A percentile compares a stretch with the other conserved stretches of the same genome.
Conservation (phyloP, 257 asterid species). For the Plantago ovata region DNA sequence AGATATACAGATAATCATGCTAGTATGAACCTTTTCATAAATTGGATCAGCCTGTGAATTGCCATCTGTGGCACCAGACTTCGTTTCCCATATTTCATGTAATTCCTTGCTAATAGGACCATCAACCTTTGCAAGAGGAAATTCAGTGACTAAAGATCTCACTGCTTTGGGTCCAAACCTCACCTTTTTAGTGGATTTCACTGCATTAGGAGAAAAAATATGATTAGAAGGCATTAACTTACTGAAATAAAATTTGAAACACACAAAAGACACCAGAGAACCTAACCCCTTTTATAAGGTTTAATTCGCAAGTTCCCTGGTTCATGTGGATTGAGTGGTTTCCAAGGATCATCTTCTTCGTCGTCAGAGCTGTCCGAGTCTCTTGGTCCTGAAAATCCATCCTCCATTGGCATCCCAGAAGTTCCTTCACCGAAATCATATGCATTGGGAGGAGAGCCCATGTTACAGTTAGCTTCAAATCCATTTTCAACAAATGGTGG, state of each 20-base stretch:
- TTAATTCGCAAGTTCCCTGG: constrained; percentile 80
- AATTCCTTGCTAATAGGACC: constrained; percentile 65
- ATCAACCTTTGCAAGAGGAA: constrained; percentile 68
- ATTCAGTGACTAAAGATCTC: constrained; percentile 41
- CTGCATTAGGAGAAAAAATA: constrained; percentile 44
- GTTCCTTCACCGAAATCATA: constrained; percentile 35
- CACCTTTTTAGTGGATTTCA: constrained; percentile 41
- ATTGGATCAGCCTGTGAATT: constrained; percentile 41
- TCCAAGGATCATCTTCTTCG: constrained; percentile 74
- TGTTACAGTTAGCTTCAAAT: constrained; percentile 35
- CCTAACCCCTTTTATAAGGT: constrained; percentile 65
- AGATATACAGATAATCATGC: constrained; percentile 18
- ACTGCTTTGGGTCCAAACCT: constrained; percentile 38
- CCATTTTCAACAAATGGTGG: constrained; percentile 38
- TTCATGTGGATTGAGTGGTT: constrained; percentile 90
- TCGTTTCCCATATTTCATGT: constrained; percentile 65
- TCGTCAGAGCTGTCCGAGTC: constrained; percentile 51
- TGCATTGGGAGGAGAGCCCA: constrained; percentile 35
- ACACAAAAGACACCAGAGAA: constrained; percentile 17
- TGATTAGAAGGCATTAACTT: constrained; percentile 17
- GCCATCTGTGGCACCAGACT: constrained; percentile 27
- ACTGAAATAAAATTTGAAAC: background rate
- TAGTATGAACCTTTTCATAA: constrained; percentile 65
- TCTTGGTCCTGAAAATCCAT: constrained; percentile 41
- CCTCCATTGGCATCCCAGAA: constrained; percentile 39